These are phyloP conservation scores for Barnettozyma pratensis DNA, from an alignment of 805 yeast species.

Conservation along the genomic window DNA sequence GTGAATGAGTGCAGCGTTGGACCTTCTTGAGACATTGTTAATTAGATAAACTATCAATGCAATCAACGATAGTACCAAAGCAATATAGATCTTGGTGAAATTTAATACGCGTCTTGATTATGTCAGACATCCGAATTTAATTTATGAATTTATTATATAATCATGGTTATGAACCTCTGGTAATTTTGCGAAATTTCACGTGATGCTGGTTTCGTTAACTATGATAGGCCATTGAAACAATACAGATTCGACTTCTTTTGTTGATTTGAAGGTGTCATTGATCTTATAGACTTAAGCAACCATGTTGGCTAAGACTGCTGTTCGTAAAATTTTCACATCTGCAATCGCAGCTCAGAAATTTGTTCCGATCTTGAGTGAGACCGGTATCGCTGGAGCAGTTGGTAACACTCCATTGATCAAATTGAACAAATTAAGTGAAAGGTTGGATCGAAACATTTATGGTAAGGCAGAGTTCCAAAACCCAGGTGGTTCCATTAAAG, in stretches of 20 bases:
- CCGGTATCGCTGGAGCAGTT: conserved; percentile 76
- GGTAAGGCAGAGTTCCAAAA: conserved; percentile 92
- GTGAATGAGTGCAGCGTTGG: conserved; percentile 22
- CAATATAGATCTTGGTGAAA: background rate
- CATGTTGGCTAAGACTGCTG: conserved; percentile 10
- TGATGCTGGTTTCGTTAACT: background rate
- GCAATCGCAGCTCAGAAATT: conserved; percentile 7
- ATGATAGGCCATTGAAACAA: background rate
- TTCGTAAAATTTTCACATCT: conserved; percentile 10
- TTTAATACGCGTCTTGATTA: background rate
- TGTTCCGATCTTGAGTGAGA: conserved; percentile 55
- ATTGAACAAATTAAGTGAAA: conserved; percentile 49
- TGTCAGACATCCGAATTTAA: background rate
- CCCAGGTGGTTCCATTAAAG: conserved; percentile 92
- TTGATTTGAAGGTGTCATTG: too few species aligned
- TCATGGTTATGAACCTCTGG: background rate
- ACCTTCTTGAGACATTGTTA: conserved; percentile 7
- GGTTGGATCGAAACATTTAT: conserved; percentile 66
- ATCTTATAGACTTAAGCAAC: background rate
- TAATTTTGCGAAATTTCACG: conserved; percentile 7
- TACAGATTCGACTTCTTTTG: background rate
- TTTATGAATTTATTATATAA: background rate
- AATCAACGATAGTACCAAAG: too few species aligned
- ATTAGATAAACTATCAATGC: too few species aligned
- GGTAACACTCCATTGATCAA: conserved; percentile 89